phyloP scores from a whole-genome alignment of 257 asterid species.

The Fraxinus cuspidata region DNA sequence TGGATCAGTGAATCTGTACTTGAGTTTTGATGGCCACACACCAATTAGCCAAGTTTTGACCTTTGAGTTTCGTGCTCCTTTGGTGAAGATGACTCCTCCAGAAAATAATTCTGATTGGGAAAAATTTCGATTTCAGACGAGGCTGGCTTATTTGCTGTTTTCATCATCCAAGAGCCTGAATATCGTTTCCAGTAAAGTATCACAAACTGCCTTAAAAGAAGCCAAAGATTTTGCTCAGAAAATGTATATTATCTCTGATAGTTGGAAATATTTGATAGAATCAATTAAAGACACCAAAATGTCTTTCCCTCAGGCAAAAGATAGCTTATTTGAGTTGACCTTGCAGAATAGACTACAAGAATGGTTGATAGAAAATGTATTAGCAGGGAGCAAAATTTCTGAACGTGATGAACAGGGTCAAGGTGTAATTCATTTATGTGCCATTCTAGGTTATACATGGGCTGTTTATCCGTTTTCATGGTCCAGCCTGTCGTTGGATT shows the following conservation, averaged over 20 bases:
- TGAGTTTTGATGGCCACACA: slow-evolving; percentile 73
- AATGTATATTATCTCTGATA: slow-evolving; percentile 49
- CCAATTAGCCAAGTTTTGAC: slow-evolving; percentile 76
- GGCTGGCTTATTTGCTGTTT: slow-evolving; percentile 81
- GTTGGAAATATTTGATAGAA: slow-evolving; percentile 58
- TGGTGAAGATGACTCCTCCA: slow-evolving; percentile 31
- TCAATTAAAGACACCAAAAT: slow-evolving; percentile 51
- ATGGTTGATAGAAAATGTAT: slow-evolving; percentile 81
- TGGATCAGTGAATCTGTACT: slow-evolving; percentile 59
- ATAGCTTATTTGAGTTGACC: slow-evolving; percentile 68
- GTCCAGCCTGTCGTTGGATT: slow-evolving; percentile 88
- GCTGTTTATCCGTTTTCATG: slow-evolving; percentile 74
- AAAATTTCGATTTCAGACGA: slow-evolving; percentile 67
- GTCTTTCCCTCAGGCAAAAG: slow-evolving; percentile 70
- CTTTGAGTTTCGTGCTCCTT: slow-evolving; percentile 79
- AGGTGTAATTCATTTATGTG: slow-evolving; percentile 92
- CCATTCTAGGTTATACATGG: slow-evolving; percentile 93
- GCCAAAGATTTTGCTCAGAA: slow-evolving; percentile 68
- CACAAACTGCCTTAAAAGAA: slow-evolving; percentile 58
- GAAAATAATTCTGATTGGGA: slow-evolving; percentile 61
- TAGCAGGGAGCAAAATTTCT: slow-evolving; percentile 55
- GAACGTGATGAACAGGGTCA: slow-evolving; percentile 92
- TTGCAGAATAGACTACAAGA: slow-evolving; percentile 71
- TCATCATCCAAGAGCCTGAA: slow-evolving; percentile 65
- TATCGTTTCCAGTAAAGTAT: slow-evolving; percentile 49